Evolutionary conservation across 106 monocot species (phyloP).

Genomic region (Acanthochlamys bracteata): DNA sequence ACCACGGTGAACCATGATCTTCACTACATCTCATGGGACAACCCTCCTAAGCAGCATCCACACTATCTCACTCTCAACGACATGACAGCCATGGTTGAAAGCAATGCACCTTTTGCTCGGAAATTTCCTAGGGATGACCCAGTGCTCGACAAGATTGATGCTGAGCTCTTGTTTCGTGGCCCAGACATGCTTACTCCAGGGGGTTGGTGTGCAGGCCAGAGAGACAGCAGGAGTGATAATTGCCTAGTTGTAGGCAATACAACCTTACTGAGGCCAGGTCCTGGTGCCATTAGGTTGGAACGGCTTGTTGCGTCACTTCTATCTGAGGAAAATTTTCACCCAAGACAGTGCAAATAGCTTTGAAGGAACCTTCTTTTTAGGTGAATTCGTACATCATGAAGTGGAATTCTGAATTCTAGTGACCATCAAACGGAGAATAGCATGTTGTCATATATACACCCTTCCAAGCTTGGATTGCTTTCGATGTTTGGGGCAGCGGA

Average conservation of each 20-base stretch:
- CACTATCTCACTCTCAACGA: slow-evolving; percentile 57
- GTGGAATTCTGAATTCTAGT: background rate
- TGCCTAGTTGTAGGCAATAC: slow-evolving; percentile 41
- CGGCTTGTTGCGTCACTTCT: slow-evolving; percentile 34
- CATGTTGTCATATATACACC: background rate
- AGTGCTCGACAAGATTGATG: slow-evolving; percentile 71
- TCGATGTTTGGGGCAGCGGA: background rate
- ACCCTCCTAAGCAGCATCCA: slow-evolving; percentile 87
- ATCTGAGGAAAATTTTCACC: slow-evolving; percentile 43
- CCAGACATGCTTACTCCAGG: slow-evolving; percentile 47
- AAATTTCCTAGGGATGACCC: slow-evolving; percentile 50
- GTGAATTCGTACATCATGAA: background rate
- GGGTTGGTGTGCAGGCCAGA: slow-evolving; percentile 59
- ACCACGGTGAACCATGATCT: slow-evolving; percentile 89
- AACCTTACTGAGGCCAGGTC: slow-evolving; percentile 45
- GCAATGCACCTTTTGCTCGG: slow-evolving; percentile 66
- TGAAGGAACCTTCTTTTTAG: background rate
- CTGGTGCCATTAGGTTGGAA: slow-evolving; percentile 51
- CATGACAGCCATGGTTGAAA: slow-evolving; percentile 48
- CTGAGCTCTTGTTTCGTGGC: slow-evolving; percentile 44
- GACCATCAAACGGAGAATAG: background rate
- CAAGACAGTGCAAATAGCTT: slow-evolving; percentile 48
- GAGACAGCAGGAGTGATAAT: slow-evolving; percentile 33
- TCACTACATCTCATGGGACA: slow-evolving; percentile 94
- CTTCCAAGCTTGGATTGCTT: background rate